phyloP scores from a whole-genome alignment of 1,139 yeast species.

The Sugiyamaella novakii region DNA sequence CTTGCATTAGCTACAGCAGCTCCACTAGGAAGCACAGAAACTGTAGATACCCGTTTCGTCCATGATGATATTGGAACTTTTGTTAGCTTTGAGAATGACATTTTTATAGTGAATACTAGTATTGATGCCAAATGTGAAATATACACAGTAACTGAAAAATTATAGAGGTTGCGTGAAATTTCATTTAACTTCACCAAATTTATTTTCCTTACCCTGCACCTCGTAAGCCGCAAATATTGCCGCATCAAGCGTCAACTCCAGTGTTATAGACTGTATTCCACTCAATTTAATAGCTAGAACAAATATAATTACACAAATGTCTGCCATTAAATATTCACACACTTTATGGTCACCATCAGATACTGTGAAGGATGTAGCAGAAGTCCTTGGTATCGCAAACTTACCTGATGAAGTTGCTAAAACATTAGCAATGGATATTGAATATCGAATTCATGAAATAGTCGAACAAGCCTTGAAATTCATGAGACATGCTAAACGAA shows the following conservation, averaged over 20 bases:
- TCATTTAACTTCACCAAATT: not conserved
- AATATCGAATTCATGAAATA: conserved; percentile 92
- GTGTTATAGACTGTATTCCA: not conserved
- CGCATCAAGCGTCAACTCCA: not conserved
- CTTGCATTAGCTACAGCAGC: not conserved
- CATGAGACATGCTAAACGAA: conserved; percentile 91
- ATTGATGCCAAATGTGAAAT: too few species aligned
- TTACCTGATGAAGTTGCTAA: conserved; percentile 92
- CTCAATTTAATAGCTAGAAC: too few species aligned
- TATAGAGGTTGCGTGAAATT: too few species aligned
- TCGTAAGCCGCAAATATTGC: conserved; percentile 1
- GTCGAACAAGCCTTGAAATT: conserved; percentile 93
- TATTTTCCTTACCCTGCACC: conserved; percentile 11
- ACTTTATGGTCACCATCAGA: conserved; percentile 98
- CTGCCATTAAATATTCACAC: conserved; percentile 63
- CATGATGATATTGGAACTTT: conserved; percentile 15
- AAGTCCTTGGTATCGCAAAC: conserved; percentile 74
- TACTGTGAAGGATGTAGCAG: conserved; percentile 96
- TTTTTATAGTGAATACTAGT: too few species aligned
- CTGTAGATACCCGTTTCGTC: conserved; percentile 13
- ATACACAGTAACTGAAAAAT: too few species aligned
- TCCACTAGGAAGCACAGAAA: conserved; percentile 11
- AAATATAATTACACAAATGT: too few species aligned
- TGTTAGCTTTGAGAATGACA: conserved; percentile 17
- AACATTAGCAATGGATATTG: conserved; percentile 97